These are phyloP conservation scores for Ramularia endophylla DNA, from an alignment of 2,329 filamentous ascomycete species.

Conservation along the genomic window DNA sequence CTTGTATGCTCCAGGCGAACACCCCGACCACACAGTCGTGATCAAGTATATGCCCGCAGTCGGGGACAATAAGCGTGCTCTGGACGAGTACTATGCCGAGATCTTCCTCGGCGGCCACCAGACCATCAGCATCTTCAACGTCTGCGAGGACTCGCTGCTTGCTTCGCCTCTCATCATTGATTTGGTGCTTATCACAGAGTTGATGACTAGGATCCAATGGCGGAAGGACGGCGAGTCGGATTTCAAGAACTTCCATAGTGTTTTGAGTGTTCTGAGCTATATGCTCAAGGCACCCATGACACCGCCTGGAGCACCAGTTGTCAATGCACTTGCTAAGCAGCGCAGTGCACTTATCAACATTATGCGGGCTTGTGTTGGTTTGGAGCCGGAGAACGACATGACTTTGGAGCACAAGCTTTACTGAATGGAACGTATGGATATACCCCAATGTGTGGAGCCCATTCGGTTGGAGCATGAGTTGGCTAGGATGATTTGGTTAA, in stretches of 20 bases:
- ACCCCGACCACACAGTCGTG: conserved; percentile 96
- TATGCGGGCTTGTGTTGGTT: conserved; percentile 93
- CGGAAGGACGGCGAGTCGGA: conserved; percentile 56
- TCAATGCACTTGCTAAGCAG: conserved; percentile 96
- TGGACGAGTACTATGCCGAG: conserved; percentile 99
- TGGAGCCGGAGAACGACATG: conserved; percentile 98
- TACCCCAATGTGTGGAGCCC: no score
- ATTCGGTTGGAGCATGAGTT: no score
- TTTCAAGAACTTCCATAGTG: conserved; percentile 93
- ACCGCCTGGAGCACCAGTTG: conserved; percentile 86
- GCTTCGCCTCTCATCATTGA: conserved; percentile 97
- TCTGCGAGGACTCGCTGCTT: conserved; percentile 96
- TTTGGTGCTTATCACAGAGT: conserved; percentile 83
- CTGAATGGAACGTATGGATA: conserved; percentile 20
- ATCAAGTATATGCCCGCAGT: conserved; percentile 99
- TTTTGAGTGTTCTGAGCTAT: conserved; percentile 95
- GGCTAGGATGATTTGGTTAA: no score
- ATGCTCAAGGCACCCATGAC: conserved; percentile 97
- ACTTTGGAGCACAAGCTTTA: conserved; percentile 98
- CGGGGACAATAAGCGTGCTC: conserved; percentile 96
- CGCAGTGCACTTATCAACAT: conserved; percentile 93
- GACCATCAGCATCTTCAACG: conserved; percentile 97
- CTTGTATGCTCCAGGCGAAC: conserved; percentile 85
- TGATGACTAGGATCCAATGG: conserved; percentile 99
- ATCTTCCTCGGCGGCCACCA: conserved; percentile 99